Conservation (phyloP, 2,329 filamentous ascomycete genomes). For the Metarhizium rileyi region DNA sequence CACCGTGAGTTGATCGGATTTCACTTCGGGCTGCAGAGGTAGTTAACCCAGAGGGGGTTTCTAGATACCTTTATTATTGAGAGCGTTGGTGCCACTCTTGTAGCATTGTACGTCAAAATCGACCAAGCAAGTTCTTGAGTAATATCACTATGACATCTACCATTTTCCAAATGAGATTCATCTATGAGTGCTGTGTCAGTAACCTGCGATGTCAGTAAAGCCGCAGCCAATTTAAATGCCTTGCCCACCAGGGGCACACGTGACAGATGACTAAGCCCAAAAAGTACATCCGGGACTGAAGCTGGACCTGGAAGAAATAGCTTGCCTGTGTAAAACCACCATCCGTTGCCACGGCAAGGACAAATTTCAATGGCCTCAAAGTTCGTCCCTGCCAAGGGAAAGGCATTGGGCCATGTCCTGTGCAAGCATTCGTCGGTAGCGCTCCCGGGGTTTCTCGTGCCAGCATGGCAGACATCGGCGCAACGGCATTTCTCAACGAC, state of each 20-base stretch:
- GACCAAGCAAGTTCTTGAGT: slow-evolving; percentile 2
- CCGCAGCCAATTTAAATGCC: neutral
- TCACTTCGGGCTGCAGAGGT: slow-evolving; percentile 21
- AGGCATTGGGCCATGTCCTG: slow-evolving; percentile 48
- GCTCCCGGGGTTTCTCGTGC: slow-evolving; percentile 65
- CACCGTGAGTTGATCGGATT: slow-evolving; percentile 10
- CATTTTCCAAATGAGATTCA: neutral
- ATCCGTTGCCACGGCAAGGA: slow-evolving; percentile 6
- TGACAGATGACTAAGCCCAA: slow-evolving; percentile 12
- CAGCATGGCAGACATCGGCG: slow-evolving; percentile 47
- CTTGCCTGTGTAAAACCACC: neutral
- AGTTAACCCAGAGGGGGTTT: slow-evolving; percentile 8
- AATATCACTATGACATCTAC: neutral
- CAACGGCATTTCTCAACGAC: slow-evolving; percentile 60
- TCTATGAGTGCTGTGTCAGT: neutral
- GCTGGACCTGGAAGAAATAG: neutral
- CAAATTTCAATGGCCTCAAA: slow-evolving; percentile 35
- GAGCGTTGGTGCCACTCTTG: neutral
- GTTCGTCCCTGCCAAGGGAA: slow-evolving; percentile 54
- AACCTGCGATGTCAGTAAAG: neutral
- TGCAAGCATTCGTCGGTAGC: slow-evolving; percentile 37
- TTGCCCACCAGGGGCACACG: neutral
- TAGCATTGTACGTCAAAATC: neutral
- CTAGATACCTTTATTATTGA: slow-evolving; percentile 7
- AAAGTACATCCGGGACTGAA: slow-evolving; percentile 4